Conservation (phyloP, 495 filamentous ascomycete genomes). For the Aspergillus baeticus region DNA sequence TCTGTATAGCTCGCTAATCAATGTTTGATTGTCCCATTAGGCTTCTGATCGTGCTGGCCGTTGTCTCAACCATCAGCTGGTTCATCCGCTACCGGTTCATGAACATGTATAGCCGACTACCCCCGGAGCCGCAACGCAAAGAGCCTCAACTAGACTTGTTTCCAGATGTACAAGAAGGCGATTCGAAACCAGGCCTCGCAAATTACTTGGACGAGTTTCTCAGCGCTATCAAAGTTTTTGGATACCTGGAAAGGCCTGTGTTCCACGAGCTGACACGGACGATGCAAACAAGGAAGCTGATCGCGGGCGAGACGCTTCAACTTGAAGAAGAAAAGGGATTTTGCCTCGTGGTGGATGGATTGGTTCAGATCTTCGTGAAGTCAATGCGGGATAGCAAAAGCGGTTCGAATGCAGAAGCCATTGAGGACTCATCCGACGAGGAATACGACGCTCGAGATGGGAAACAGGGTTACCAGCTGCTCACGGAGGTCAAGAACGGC, state of each 20-base stretch:
- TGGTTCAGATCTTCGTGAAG: constrained; percentile 98
- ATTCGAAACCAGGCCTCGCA: constrained; percentile 83
- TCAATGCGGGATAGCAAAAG: constrained; percentile 62
- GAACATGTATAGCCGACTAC: constrained; percentile 92
- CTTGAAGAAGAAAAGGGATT: constrained; percentile 98
- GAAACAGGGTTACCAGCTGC: constrained; percentile 81
- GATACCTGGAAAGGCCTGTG: constrained; percentile 91
- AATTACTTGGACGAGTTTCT: constrained; percentile 98
- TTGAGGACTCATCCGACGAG: constrained; percentile 57
- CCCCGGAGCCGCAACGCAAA: constrained; percentile 92
- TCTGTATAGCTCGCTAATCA: constrained; percentile 1
- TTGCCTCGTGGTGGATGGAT: constrained; percentile 92
- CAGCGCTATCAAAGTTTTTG: constrained; percentile 99
- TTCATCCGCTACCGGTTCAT: constrained; percentile 90
- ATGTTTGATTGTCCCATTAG: constrained; percentile 39
- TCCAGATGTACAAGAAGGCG: constrained; percentile 85
- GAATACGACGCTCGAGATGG: constrained; percentile 58
- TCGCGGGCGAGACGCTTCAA: constrained; percentile 91
- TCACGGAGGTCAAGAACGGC: constrained; percentile 97
- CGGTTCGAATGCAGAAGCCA: constrained; percentile 23
- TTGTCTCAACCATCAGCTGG: constrained; percentile 84
- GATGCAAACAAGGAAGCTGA: constrained; percentile 95
- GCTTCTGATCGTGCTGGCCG: constrained; percentile 70
- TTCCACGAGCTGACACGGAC: constrained; percentile 97
- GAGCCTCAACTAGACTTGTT: constrained; percentile 94